Evolutionary conservation across 371 early-diverging fungal genomes (phyloP).

Genomic region (Mortierella sp.): DNA sequence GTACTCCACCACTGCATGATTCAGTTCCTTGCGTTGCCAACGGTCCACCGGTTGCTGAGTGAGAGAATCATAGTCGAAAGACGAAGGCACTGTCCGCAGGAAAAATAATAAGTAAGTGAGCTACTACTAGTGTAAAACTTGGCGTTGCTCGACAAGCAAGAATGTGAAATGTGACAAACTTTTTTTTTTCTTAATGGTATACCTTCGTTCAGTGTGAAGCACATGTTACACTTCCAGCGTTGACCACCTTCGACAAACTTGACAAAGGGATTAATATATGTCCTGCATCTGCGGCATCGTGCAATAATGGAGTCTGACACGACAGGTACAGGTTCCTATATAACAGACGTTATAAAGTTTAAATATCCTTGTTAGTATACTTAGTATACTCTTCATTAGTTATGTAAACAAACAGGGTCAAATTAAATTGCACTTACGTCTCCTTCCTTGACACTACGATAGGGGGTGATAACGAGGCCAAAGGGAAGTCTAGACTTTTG

Average conservation of each 20-base stretch:
- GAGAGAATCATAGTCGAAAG: slow-evolving; percentile 91
- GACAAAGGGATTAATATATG: slow-evolving; percentile 97
- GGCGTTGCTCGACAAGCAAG: background rate
- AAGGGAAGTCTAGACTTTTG: slow-evolving; percentile 90
- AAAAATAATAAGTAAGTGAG: background rate
- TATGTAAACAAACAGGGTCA: no score
- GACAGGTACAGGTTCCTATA: slow-evolving; percentile 83
- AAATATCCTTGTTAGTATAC: background rate
- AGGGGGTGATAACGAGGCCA: slow-evolving; percentile 91
- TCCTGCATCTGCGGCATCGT: slow-evolving; percentile 94
- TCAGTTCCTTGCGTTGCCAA: slow-evolving; percentile 88
- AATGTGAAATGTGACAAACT: no score
- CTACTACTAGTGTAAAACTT: background rate
- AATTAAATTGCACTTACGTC: slow-evolving; percentile 20
- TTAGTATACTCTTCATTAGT: no score
- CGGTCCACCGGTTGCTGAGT: slow-evolving; percentile 87
- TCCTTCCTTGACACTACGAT: slow-evolving; percentile 58
- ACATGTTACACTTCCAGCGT: slow-evolving; percentile 97
- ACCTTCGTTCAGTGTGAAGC: slow-evolving; percentile 92
- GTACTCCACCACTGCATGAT: slow-evolving; percentile 92
- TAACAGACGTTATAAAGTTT: background rate
- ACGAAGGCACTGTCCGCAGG: slow-evolving; percentile 88
- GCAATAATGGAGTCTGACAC: slow-evolving; percentile 88
- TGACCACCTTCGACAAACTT: slow-evolving; percentile 93
- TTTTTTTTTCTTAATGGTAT: no score